phyloP scores from a whole-genome alignment of 148 eudicot species.

The Fallopia convolvulus region DNA sequence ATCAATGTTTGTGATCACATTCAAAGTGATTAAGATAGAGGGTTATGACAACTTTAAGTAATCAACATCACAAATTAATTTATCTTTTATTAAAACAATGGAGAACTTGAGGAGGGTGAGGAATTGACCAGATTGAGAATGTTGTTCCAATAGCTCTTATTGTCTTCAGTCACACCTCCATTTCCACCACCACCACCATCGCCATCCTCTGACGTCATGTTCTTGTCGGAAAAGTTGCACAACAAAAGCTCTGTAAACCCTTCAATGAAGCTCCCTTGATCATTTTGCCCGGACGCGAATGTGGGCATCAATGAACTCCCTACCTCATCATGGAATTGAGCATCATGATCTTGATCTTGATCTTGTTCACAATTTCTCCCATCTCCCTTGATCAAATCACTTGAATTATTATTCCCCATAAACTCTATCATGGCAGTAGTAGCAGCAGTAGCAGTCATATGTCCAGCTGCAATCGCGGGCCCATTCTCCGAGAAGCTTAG shows the following conservation, averaged over 20 bases:
- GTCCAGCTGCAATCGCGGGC: background rate
- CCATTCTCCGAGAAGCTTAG: slow-evolving; percentile 51
- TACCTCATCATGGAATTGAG: slow-evolving; percentile 16
- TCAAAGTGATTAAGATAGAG: slow-evolving; percentile 6
- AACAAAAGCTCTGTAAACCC: slow-evolving; percentile 72
- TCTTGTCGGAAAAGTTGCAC: slow-evolving; percentile 21
- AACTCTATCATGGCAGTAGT: slow-evolving; percentile 38
- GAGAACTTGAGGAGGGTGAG: slow-evolving; percentile 61
- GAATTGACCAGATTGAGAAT: slow-evolving; percentile 76
- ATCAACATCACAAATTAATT: slow-evolving; percentile 3
- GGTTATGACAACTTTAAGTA: background rate
- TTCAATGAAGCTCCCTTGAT: slow-evolving; percentile 41
- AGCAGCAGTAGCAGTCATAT: background rate
- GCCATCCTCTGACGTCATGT: slow-evolving; percentile 16
- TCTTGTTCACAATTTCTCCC: slow-evolving; percentile 7
- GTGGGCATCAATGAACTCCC: slow-evolving; percentile 26
- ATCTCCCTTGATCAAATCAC: slow-evolving; percentile 38
- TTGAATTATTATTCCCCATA: slow-evolving; percentile 22
- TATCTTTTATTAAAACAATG: slow-evolving; percentile 32
- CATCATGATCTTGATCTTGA: background rate
- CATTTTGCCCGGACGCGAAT: slow-evolving; percentile 14
- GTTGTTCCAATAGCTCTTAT: slow-evolving; percentile 86
- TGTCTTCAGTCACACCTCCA: slow-evolving; percentile 35
- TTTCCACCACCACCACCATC: slow-evolving; percentile 10
- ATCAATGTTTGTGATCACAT: background rate